phyloP scores from a whole-genome alignment of 2,329 filamentous ascomycete species.

The Metarhizium robertsii region DNA sequence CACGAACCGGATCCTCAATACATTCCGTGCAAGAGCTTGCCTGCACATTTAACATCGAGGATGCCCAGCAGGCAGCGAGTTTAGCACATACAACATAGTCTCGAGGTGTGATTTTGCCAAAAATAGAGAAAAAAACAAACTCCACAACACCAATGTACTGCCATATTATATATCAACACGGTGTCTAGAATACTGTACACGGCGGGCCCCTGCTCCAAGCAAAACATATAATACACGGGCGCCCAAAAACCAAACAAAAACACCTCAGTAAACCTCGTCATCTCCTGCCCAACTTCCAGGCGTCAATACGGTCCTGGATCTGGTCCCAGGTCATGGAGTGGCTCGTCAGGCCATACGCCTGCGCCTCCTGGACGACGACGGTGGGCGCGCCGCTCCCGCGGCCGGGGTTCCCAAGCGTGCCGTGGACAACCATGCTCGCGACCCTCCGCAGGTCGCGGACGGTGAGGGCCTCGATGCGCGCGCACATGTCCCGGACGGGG shows the following conservation, averaged over 20 bases:
- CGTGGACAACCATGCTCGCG: constrained; percentile 68
- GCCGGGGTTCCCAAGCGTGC: constrained; percentile 65
- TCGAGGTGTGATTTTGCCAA: no score
- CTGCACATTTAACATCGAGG: no score
- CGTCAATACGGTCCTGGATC: constrained; percentile 76
- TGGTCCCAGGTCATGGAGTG: constrained; percentile 74
- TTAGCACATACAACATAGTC: no score
- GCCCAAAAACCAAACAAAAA: no score
- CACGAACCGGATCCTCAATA: no score
- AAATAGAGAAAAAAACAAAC: no score
- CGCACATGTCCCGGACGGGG: constrained; percentile 87
- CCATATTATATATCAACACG: no score
- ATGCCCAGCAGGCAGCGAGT: no score
- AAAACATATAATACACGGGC: neutral
- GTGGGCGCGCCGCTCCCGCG: constrained; percentile 80
- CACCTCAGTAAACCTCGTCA: neutral
- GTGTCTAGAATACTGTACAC: no score
- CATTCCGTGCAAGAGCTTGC: no score
- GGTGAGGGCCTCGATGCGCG: constrained; percentile 72
- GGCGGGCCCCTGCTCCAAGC: no score
- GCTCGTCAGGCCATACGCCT: constrained; percentile 58
- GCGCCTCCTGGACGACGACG: constrained; percentile 87
- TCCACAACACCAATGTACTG: no score
- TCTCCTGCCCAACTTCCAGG: constrained; percentile 68
- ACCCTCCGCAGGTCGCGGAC: constrained; percentile 75